A percentile compares a stretch with the other conserved stretches of the same genome.
phyloP scores from a whole-genome alignment of 495 filamentous ascomycete species.

The Schizothecium vesticola region DNA sequence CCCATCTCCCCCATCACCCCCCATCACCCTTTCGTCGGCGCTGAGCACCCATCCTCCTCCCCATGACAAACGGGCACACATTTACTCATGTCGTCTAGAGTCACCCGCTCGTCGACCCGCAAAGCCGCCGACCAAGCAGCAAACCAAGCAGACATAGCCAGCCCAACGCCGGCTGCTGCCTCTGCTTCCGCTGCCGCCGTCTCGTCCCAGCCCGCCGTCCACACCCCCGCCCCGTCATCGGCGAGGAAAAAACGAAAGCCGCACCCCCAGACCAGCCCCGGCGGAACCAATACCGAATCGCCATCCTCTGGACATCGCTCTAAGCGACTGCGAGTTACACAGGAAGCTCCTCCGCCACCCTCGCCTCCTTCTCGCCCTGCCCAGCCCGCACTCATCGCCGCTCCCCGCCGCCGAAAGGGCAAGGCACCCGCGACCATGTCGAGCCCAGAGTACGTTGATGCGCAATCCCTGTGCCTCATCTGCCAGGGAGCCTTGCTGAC shows the following conservation, averaged over 20 bases:
- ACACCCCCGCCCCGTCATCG: constrained; percentile 26
- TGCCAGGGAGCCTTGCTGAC: constrained; percentile 12
- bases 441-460: constrained; percentile 62
- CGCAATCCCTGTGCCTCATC: neutral
- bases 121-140: constrained; percentile 67
- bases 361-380: constrained; percentile 21
- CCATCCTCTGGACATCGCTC: constrained; percentile 42
- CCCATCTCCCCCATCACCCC: constrained; percentile 6
- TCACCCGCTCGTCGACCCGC: constrained; percentile 74
- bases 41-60: constrained; percentile 5
- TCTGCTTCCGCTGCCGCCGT: constrained; percentile 33
- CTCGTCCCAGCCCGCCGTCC: constrained; percentile 36
- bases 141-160: constrained; percentile 47
- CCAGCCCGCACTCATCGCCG: constrained; percentile 27
- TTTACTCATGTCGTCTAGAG: constrained; percentile 78
- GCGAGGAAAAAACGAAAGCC: constrained; percentile 38
- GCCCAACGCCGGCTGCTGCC: constrained; percentile 30
- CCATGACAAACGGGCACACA: constrained; percentile 21
- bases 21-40: constrained; percentile 4
- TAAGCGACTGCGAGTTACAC: constrained; percentile 46
- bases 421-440: constrained; percentile 71
- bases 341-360: constrained; percentile 25
- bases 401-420: constrained; percentile 54
- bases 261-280: constrained; percentile 23
- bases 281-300: constrained; percentile 25